A percentile compares a stretch with the other conserved stretches of the same genome.
Evolutionary conservation across 1,284 basidiomycete species (phyloP).

Genomic region (Microbotryum scabiosae): DNA sequence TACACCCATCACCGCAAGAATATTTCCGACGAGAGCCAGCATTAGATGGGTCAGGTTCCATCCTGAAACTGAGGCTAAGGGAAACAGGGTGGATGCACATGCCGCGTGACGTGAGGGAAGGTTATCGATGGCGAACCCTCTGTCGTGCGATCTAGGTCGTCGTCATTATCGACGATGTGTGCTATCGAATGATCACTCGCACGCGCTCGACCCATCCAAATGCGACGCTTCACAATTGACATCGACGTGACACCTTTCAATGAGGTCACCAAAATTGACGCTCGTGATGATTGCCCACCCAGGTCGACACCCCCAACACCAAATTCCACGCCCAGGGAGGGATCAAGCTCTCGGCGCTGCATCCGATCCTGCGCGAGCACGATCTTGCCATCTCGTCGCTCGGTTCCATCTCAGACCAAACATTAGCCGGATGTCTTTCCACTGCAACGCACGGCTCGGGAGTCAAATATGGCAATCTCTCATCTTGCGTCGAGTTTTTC

Average conservation of each 20-base stretch:
- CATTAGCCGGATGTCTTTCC: constrained; percentile 84
- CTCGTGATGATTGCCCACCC: neutral
- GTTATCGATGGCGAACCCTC: too few relatives aligned
- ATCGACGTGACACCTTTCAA: constrained; percentile 12
- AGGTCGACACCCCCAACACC: constrained; percentile 64
- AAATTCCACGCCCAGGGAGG: constrained; percentile 68
- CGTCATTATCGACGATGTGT: neutral
- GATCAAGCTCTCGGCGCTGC: constrained; percentile 55
- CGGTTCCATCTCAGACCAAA: constrained; percentile 95
- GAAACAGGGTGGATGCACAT: too few relatives aligned
- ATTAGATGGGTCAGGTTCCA: too few relatives aligned
- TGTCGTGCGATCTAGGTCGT: neutral
- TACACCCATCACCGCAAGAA: too few relatives aligned
- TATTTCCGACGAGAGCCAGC: too few relatives aligned
- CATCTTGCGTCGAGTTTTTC: constrained; percentile 68
- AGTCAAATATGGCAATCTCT: constrained; percentile 68
- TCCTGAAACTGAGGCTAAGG: too few relatives aligned
- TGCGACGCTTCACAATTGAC: neutral
- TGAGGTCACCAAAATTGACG: constrained; percentile 1
- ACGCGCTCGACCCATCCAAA: neutral
- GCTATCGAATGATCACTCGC: neutral
- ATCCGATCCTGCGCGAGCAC: constrained; percentile 52
- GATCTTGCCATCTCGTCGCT: constrained; percentile 78
- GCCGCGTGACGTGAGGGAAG: too few relatives aligned
- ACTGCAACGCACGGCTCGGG: constrained; percentile 95